A percentile compares a stretch with the other conserved stretches of the same genome.
Evolutionary conservation across 257 asterid species (phyloP).

Genomic region (Solanum etuberosum): DNA sequence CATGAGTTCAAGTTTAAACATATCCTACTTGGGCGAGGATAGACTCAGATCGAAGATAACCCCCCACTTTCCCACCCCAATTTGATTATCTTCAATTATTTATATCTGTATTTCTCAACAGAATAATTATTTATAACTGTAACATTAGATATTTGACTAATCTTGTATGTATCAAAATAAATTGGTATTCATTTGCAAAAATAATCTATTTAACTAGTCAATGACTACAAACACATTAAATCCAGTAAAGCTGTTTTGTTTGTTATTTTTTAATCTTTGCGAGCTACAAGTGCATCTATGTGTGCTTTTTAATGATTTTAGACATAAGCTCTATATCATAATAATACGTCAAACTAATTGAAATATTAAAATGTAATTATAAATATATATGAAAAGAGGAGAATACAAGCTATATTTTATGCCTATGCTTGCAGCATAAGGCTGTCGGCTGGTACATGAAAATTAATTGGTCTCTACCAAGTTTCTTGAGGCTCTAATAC

Average conservation of each 20-base stretch:
- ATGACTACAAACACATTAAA: background rate
- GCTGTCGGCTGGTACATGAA: background rate
- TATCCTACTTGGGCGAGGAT: background rate
- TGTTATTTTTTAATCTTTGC: background rate
- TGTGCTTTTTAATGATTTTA: background rate
- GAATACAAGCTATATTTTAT: background rate
- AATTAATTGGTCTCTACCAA: background rate
- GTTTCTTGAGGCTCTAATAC: background rate
- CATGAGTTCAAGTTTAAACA: background rate
- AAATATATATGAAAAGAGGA: background rate
- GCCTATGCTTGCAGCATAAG: background rate
- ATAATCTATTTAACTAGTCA: background rate
- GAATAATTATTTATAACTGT: background rate
- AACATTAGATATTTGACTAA: background rate
- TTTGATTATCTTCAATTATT: background rate
- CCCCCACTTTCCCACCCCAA: background rate
- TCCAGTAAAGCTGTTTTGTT: background rate
- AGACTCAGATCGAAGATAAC: background rate
- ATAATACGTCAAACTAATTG: background rate
- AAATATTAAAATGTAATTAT: background rate
- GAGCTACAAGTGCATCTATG: background rate
- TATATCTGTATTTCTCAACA: background rate
- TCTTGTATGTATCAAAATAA: background rate
- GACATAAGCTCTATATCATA: background rate
- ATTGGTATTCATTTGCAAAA: background rate